Conservation (phyloP, 495 filamentous ascomycete species). For the Podospora conica region DNA sequence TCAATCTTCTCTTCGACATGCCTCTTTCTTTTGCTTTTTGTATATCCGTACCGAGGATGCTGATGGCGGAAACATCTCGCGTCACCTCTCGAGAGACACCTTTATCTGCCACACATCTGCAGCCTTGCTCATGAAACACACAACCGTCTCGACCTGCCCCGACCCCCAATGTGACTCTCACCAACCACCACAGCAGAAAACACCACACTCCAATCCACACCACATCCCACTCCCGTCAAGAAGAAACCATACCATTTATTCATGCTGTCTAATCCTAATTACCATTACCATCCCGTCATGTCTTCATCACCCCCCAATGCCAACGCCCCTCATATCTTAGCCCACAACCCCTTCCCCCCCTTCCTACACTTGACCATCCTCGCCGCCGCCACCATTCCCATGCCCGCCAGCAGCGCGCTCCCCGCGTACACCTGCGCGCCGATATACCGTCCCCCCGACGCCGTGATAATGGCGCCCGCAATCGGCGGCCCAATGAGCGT, state of each 20-base stretch:
- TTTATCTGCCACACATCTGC: too few relatives aligned
- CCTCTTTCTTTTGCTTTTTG: too few relatives aligned
- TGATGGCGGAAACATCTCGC: too few relatives aligned
- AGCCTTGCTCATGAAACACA: too few relatives aligned
- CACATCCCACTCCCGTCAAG: too few relatives aligned
- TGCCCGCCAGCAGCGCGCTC: conserved; percentile 37
- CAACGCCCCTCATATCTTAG: background rate
- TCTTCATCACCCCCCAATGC: background rate
- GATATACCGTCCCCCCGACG: conserved; percentile 48
- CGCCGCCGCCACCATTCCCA: conserved; percentile 31
- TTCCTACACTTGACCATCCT: conserved; percentile 15
- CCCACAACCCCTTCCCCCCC: conserved; percentile 19
- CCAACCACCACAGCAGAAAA: too few relatives aligned
- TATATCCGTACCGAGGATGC: too few relatives aligned
- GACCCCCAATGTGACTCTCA: too few relatives aligned
- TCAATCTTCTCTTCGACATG: too few relatives aligned
- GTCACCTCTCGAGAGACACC: too few relatives aligned
- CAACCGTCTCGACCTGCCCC: too few relatives aligned
- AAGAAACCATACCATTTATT: background rate
- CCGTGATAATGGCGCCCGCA: conserved; percentile 59
- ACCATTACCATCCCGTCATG: background rate
- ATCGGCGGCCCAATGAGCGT: conserved; percentile 70
- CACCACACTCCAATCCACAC: too few relatives aligned
- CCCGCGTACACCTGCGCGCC: conserved; percentile 61
- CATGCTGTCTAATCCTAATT: background rate